These are phyloP conservation scores for Lolium perenne DNA, from an alignment of 176 grass and related monocot species.

Conservation along the genomic window DNA sequence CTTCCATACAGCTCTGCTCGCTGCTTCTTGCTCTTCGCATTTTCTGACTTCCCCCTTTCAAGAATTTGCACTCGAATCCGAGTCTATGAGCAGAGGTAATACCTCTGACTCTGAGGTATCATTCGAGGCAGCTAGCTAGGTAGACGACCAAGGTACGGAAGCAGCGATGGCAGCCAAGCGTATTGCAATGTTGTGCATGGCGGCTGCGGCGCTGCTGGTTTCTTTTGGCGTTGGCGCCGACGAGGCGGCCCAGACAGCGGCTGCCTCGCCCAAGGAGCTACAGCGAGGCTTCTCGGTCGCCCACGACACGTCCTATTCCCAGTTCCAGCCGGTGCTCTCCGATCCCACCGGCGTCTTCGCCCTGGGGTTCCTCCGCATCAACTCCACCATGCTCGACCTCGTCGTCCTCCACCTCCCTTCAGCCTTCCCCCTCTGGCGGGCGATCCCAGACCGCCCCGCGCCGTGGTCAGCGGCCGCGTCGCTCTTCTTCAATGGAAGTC, in stretches of 20 bases:
- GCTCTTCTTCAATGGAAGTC: conserved; percentile 68
- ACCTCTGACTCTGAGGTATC: not conserved
- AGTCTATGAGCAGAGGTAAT: not conserved
- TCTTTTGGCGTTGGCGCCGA: not conserved
- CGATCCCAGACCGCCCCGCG: conserved; percentile 46
- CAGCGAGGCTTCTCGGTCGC: conserved; percentile 62
- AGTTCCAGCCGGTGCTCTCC: conserved; percentile 81
- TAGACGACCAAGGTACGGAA: not conserved
- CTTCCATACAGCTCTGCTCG: not conserved
- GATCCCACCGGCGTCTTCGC: conserved; percentile 80
- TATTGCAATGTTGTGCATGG: conserved; percentile 24
- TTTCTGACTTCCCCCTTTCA: not conserved
- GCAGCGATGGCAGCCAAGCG: not conserved
- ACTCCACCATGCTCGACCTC: conserved; percentile 71
- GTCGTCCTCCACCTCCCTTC: conserved; percentile 83
- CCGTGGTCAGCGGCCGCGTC: conserved; percentile 51
- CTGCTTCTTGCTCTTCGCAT: not conserved
- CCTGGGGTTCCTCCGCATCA: conserved; percentile 75
- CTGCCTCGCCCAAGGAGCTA: conserved; percentile 46
- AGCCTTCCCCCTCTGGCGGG: conserved; percentile 73
- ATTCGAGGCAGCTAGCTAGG: not conserved
- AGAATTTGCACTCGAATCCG: not conserved
- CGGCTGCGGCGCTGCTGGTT: conserved; percentile 35
- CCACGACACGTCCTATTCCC: conserved; percentile 61
- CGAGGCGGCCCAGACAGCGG: not conserved